Evolutionary conservation across 225 moss, liverwort and hornwort species (phyloP), one percentile per base, ranked within the genome.

Genomic region (Pseudoscleropodium purum): DNA sequence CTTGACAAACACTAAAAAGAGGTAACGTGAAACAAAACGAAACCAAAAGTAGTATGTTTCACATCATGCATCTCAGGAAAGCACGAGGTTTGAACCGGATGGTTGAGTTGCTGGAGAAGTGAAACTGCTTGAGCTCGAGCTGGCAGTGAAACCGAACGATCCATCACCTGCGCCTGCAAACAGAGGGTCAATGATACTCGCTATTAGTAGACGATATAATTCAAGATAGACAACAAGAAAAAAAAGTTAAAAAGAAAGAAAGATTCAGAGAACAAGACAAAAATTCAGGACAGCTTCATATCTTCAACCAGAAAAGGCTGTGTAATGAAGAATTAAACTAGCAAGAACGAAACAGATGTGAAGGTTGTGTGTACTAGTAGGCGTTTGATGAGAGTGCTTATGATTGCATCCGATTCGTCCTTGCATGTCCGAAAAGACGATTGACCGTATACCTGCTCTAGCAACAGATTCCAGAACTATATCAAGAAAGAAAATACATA

Each of bases 361-460:
- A 76, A 92, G 75, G 62, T 78, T 65, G 43, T 43, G 82, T 85
- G 78, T 91, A 98, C 98, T 92, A 97, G 97, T 68, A 99, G 90
- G 43, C 93, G 96, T 88, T 93, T 91, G 61, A 95, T 92, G 84
- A 99, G 91, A 84, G 86, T 92, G 74, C 85, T 90, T 52, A 97
- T 97, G 54, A 99, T 94, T 91, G 92, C 90, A 80, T 96, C 96
- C 86, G 97, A 94, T 85, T 96, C 96, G 84, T 96, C 96, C 92
- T 96, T 97, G 92, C 97, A 99, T 81, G 94, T 91, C 89, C 93
- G 94, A 91, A 99, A 99, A 86, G 99, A 99, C 69, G 99, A 95
- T 88, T 94, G 94, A 78, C 97, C 99, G 94, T 99, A 99, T 88
- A 94, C 91, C 98, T 98, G 94, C 93, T 91, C 91, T 92, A 90